Evolutionary conservation across 331 rosid species (phyloP).

Genomic region (Malus hybrid): DNA sequence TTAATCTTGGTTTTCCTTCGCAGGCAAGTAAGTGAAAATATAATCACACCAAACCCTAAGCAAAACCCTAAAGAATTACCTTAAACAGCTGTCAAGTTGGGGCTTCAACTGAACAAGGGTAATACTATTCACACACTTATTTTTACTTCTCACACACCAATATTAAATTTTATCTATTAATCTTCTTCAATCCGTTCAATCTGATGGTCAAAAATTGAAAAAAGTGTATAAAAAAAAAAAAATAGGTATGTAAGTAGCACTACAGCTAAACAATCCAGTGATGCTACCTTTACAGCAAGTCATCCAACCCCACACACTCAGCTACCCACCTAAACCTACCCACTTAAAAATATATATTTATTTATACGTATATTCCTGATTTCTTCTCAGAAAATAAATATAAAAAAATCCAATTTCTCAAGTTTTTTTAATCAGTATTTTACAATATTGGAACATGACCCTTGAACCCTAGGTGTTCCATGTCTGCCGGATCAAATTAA

Average conservation of each 20-base stretch:
- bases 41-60: not conserved
- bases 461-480: not conserved
- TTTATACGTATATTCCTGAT: not conserved
- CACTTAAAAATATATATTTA: not conserved
- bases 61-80: not conserved
- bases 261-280: not conserved
- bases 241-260: too few relatives aligned
- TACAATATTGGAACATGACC: not conserved
- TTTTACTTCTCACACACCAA: too few relatives aligned
- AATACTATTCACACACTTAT: too few relatives aligned
- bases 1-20: constrained; percentile 5
- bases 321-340: not conserved
- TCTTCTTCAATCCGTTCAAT: too few relatives aligned
- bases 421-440: not conserved
- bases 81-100: not conserved
- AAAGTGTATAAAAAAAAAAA: too few relatives aligned
- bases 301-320: not conserved
- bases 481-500: not conserved
- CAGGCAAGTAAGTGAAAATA: constrained; percentile 7
- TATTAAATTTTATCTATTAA: too few relatives aligned
- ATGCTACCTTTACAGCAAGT: not conserved
- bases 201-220: too few relatives aligned
- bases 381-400: not conserved
- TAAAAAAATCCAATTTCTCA: not conserved
- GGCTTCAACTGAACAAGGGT: not conserved